Evolutionary conservation across 2,329 filamentous ascomycete species (phyloP).

Genomic region (Neonectria hederae): DNA sequence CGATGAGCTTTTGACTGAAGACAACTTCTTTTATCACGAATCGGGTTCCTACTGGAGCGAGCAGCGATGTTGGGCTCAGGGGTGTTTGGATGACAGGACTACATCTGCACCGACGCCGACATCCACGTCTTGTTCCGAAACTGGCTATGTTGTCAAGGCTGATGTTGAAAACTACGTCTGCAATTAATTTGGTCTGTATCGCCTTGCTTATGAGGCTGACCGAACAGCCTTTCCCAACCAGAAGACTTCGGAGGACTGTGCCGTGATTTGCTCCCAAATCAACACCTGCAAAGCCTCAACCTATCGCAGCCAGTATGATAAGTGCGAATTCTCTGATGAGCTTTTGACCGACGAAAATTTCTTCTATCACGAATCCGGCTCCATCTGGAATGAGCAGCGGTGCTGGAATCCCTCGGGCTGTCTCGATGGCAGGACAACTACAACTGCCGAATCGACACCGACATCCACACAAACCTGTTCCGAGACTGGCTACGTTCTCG

Average conservation of each 20-base stretch:
- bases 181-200: neutral
- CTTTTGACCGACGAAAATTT: neutral
- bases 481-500: neutral
- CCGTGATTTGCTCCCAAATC: neutral
- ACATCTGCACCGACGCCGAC: neutral
- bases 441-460: neutral
- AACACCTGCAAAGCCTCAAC: neutral
- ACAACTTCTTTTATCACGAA: neutral
- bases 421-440: neutral
- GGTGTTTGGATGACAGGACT: neutral
- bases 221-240: conserved; percentile 2
- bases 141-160: too few relatives aligned
- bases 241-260: neutral
- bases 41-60: neutral
- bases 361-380: neutral
- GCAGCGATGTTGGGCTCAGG: neutral
- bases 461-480: neutral
- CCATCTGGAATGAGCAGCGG: conserved; percentile 1
- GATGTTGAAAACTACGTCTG: neutral
- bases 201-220: neutral
- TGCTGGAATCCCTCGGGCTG: neutral
- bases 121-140: neutral
- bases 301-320: neutral
- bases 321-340: neutral
- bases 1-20: neutral